Evolutionary conservation across 2,329 filamentous ascomycete genomes (phyloP), one percentile per base, ranked within the genome.

Genomic region (Annulohypoxylon truncatum): DNA sequence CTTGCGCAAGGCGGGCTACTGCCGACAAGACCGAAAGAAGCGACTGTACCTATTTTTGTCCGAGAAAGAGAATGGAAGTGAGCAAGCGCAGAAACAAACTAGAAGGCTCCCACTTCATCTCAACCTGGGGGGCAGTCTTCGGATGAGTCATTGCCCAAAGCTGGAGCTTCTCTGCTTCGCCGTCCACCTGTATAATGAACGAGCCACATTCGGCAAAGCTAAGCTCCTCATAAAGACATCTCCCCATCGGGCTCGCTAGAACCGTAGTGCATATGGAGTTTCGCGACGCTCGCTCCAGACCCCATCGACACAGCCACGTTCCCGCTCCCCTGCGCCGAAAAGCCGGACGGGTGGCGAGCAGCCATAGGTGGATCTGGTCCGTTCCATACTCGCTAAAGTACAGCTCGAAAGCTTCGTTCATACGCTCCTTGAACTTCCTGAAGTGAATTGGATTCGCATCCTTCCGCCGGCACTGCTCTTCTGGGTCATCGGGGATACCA

Each of bases 301-400:
- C 64, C 64, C 64, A 64, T 33, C 20, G 51, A 31, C 64, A 67
- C 15, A 67, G 64, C 51, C 55, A 48, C 28, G 64, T 67, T 44
- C 22, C 64, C 20, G 60, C 55, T 44, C 64, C 64, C 29, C 60
- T 59, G n/a, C 51, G 46, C 20, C 60, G 55, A 18, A 67, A 67
- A 28, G 28, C 59, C 9, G 64, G 64, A 31, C 33, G 55, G 12
- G 60, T 67, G 44, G 50, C 56, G 20, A 67, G 60, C 6, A 64
- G 44, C 64, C 64, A 67, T 9, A 67, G 55, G 35, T 64, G 60
- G 26, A 58, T 35, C 54, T 67, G 64, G 22, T 51, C 12, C 13
- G 56, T 33, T 9, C 60, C 60, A 20, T 67, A 64, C 28, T 44
- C 18, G 29, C 44, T 46, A 33, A 67, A 61, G 52, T 61, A 57